Evolutionary conservation across 805 yeast genomes (phyloP).

Genomic region (Saccharomyces jurei): DNA sequence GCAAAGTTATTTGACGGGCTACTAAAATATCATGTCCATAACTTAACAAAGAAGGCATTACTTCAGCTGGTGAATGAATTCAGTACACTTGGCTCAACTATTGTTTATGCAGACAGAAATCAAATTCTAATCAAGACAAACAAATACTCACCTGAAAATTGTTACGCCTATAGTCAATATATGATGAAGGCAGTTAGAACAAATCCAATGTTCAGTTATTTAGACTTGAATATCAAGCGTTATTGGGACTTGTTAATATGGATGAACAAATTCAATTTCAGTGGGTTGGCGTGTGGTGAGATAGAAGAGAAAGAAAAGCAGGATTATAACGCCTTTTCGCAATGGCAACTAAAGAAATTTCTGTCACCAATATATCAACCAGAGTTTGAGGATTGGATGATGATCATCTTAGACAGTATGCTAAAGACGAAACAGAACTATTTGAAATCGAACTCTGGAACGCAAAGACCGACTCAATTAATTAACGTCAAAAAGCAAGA

Average conservation of each 20-base stretch:
- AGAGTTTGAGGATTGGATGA: conserved; percentile 85
- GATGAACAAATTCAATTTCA: conserved; percentile 88
- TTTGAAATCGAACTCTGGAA: conserved; percentile 30
- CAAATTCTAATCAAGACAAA: conserved; percentile 64
- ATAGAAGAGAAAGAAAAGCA: conserved; percentile 33
- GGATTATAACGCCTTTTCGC: conserved; percentile 37
- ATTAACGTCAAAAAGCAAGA: conserved; percentile 35
- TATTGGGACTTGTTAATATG: conserved; percentile 93
- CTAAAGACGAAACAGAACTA: conserved; percentile 42
- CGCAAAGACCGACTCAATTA: conserved; percentile 67
- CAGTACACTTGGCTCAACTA: conserved; percentile 65
- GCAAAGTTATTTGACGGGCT: conserved; percentile 71
- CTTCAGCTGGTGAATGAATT: conserved; percentile 74
- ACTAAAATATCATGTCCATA: conserved; percentile 80
- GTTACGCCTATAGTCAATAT: conserved; percentile 86
- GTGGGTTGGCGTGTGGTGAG: conserved; percentile 52
- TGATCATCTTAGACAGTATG: conserved; percentile 64
- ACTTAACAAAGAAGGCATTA: conserved; percentile 72
- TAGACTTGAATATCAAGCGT: conserved; percentile 63
- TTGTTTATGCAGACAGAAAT: conserved; percentile 74
- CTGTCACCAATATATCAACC: conserved; percentile 67
- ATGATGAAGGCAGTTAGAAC: conserved; percentile 68
- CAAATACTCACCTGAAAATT: conserved; percentile 73
- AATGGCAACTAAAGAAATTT: conserved; percentile 75
- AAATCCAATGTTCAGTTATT: conserved; percentile 71